Evolutionary conservation across 176 grass and related monocot species (phyloP), one percentile per base, ranked within the genome.

Genomic region (Urochloa ruziziensis): DNA sequence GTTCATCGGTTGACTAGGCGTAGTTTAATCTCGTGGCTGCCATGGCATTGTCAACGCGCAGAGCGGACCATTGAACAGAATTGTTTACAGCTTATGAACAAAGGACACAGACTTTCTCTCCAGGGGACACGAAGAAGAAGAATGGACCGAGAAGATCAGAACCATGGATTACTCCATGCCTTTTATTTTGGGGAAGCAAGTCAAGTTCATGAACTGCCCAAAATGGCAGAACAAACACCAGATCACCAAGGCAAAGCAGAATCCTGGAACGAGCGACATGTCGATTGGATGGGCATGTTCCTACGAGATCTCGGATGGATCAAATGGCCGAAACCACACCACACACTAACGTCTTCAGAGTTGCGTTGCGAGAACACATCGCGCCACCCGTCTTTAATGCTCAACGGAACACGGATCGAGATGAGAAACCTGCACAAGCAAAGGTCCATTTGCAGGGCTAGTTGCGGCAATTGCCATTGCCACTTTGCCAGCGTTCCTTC

Each of bases 41-140:
- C 6, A 12, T 6, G 51, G 13, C 51, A 74, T 59, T 35, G 42
- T 37, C 77, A 56, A 81, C 46, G 62, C 32, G 23, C 63, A 21
- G 33, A n/a, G 62, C 23, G 33, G 46, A 68, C 46, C 46, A 68
- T 80, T 80, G 78, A 80, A 67, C 32, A 6, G 12, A 79, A 21
- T 63, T 62, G 10, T 64, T 24, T 34, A 29, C 24, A 70, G 44
- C 6, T 17, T 32, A 66, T 69, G 51, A 56, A 65, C 23, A 33
- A 25, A 33, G n/a, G 52, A 46, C 40, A 63, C 39, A 21, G 74
- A 57, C 25, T 43, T 12, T 34, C 5, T 62, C 13, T 1, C 34
- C 6, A 47, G 19, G 37, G 7, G 3, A 21, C 7, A n/a, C 14
- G 35, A 30, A 10, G 4, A 32, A 77, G 24, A 54, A 40, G 39